Evolutionary conservation across 1,139 yeast species (phyloP).

Genomic region (Debaryomycetaceae sp.): DNA sequence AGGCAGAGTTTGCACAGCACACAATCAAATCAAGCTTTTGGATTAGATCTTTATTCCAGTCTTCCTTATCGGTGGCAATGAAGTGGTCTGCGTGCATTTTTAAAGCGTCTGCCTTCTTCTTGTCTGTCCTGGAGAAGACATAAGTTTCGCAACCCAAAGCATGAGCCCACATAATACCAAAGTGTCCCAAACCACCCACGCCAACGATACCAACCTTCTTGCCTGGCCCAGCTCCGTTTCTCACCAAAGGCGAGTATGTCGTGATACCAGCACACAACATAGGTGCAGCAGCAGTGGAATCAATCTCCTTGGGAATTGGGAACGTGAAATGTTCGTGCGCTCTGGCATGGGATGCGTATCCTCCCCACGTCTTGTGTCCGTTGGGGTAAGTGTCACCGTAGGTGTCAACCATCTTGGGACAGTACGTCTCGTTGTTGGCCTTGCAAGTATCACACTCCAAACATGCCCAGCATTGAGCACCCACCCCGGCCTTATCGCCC

Average conservation of each 20-base stretch:
- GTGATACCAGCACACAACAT: constrained; percentile 54
- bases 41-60: constrained; percentile 31
- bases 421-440: constrained; percentile 44
- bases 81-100: constrained; percentile 52
- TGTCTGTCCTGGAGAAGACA: constrained; percentile 48
- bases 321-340: constrained; percentile 46
- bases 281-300: constrained; percentile 44
- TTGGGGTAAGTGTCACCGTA: constrained; percentile 39
- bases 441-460: constrained; percentile 42
- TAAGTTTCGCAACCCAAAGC: constrained; percentile 58
- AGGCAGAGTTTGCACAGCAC: constrained; percentile 46
- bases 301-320: constrained; percentile 45
- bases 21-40: constrained; percentile 44
- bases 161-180: constrained; percentile 54
- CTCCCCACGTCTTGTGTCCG: constrained; percentile 49
- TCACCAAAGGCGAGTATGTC: constrained; percentile 48
- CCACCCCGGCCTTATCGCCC: constrained; percentile 50
- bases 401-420: constrained; percentile 38
- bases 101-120: constrained; percentile 49
- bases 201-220: constrained; percentile 53
- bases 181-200: constrained; percentile 61
- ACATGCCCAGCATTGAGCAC: constrained; percentile 48
- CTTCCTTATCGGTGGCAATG: constrained; percentile 39
- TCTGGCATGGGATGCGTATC: constrained; percentile 50
- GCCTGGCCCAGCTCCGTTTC: constrained; percentile 35